Evolutionary conservation across 148 eudicot genomes (phyloP).

Genomic region (Persicaria maculosa): DNA sequence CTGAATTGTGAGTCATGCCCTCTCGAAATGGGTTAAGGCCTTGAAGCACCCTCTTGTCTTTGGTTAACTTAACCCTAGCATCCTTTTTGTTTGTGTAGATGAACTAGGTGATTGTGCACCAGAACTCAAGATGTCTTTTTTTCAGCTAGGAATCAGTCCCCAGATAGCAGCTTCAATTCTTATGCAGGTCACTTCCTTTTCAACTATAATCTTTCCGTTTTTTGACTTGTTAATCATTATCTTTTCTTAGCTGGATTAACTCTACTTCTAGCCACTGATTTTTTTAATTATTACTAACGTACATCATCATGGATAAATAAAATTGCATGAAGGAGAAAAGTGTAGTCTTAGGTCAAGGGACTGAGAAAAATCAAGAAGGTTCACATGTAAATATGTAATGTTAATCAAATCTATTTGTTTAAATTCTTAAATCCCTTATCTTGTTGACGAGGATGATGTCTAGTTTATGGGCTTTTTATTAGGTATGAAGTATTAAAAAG

Average conservation of each 20-base stretch:
- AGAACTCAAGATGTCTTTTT: conserved; percentile 89
- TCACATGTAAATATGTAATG: neutral
- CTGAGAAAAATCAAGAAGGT: neutral
- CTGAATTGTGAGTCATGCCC: no score
- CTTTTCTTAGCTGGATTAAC: neutral
- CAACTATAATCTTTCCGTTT: neutral
- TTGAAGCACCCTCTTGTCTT: neutral
- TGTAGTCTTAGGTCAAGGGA: neutral
- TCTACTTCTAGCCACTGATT: neutral
- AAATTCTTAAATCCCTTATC: neutral
- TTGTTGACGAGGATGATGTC: neutral
- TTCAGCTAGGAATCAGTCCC: conserved; percentile 97
- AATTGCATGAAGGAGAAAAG: neutral
- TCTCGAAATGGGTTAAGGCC: neutral
- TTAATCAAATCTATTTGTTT: neutral
- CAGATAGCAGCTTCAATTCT: conserved; percentile 92
- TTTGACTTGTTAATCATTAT: neutral
- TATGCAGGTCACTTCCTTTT: conserved; percentile 64
- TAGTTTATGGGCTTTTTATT: neutral
- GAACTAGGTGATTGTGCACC: conserved; percentile 76
- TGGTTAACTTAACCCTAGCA: neutral
- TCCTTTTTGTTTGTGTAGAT: conserved; percentile 32
- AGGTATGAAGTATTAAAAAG: neutral
- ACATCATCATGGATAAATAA: neutral
- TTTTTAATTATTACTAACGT: neutral